Base-by-base conservation (phyloP, 1,139 yeast genomes). In the Entelexis sorbosivorans region DNA sequence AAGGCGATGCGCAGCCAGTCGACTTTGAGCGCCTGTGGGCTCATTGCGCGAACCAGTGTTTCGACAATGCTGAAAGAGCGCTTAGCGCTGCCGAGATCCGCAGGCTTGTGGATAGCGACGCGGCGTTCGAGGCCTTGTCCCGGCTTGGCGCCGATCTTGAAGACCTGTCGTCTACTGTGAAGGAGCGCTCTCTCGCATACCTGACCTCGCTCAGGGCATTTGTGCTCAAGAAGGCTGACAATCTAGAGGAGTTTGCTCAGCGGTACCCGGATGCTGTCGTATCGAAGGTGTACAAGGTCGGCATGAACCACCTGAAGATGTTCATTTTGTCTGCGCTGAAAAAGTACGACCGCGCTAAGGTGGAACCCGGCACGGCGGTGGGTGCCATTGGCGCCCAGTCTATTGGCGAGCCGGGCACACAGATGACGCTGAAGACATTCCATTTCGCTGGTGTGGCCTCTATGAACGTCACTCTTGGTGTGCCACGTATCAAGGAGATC, bases 391-490 rank as follows among this genome's bases (percentile, higher is more conserved):
- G 98, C 58, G 98, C 98, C 0, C 98, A 91, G 64, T 86, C 96
- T 34, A 91, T 91, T 72, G 98, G 98, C 71, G 98, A 91, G 65
- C 98, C 98, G 11, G 98, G 98, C 69, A 91, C 98, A 0, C 98
- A 91, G 69, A 91, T 91, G 98, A 91, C 98, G 10, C 76, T 91
- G 69, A 91, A 91, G 70, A 91, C 98, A 64, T 91, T 91, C 86
- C 98, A 91, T 73, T 91, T 91, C 75, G 98, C 98, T 62, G 98
- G 98, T 74, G 98, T 91, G 54, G 98, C 98, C 32, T 85, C 96
- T 47, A 91, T 91, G 98, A 91, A 91, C 72, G 95, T 91, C 60
- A 91, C 98, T 0, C 77, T 91, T 61, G 98, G 98, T 78, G 98
- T 91, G 46, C 98, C 98, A 38, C 96, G 98, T 76, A 91, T 91